Conservation (phyloP, 2,329 filamentous ascomycete species). For the Waltergamsia citrina region DNA sequence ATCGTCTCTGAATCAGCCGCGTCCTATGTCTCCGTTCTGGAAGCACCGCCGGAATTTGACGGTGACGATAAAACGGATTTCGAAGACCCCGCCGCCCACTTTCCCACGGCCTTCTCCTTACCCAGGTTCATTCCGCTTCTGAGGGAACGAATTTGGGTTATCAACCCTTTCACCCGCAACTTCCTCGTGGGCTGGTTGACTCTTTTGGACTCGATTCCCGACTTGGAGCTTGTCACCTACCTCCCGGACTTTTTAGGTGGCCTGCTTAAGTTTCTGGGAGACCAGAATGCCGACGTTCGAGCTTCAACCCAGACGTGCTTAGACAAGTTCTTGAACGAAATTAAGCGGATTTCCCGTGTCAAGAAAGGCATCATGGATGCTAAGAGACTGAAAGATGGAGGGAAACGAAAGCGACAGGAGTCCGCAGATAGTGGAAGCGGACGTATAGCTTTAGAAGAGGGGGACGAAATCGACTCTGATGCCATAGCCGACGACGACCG, state of each 20-base stretch:
- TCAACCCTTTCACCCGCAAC: conserved; percentile 89
- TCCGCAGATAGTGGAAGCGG: conserved; percentile 59
- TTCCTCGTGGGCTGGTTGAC: conserved; percentile 97
- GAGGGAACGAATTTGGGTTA: conserved; percentile 86
- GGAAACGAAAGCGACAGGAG: conserved; percentile 59
- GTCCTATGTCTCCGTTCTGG: conserved; percentile 85
- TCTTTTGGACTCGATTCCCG: conserved; percentile 89
- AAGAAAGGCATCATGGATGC: conserved; percentile 90
- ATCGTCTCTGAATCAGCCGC: conserved; percentile 93
- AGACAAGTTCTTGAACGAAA: conserved; percentile 85
- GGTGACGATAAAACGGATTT: conserved; percentile 36
- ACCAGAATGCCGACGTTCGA: conserved; percentile 88
- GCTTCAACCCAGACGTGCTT: conserved; percentile 82
- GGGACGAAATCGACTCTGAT: conserved; percentile 49
- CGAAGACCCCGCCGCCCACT: conserved; percentile 32
- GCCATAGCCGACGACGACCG: conserved; percentile 48
- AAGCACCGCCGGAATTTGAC: conserved; percentile 38
- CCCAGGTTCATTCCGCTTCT: conserved; percentile 85
- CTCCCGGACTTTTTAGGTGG: conserved; percentile 87
- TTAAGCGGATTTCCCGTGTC: conserved; percentile 85
- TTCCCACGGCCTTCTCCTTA: conserved; percentile 86
- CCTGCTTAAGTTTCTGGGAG: conserved; percentile 83
- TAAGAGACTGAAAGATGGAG: conserved; percentile 58
- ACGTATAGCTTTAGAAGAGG: conserved; percentile 48
- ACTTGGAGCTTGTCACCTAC: conserved; percentile 87